Conservation (phyloP, 768 basidiomycete genomes). For the Naematelia encephala region DNA sequence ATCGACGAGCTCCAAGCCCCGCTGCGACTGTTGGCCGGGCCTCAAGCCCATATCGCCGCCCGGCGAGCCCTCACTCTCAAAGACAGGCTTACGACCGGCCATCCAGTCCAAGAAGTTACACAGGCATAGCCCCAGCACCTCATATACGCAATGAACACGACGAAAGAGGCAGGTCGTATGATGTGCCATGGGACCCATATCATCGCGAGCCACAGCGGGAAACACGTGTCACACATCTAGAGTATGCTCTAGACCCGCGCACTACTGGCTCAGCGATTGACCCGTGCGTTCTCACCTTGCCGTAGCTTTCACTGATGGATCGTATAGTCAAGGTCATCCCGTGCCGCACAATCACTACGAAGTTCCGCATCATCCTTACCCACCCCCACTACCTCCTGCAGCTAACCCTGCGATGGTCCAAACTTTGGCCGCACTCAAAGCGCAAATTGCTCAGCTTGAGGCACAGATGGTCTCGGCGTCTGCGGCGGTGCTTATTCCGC, state of each 20-base stretch:
- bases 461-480: slow-evolving; percentile 4
- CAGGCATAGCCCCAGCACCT: too few relatives aligned
- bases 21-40: too few relatives aligned
- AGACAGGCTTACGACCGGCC: not conserved
- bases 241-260: not conserved
- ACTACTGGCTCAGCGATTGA: not conserved
- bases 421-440: slow-evolving; percentile 19
- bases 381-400: slow-evolving; percentile 2
- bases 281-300: not conserved
- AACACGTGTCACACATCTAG: not conserved
- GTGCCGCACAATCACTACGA: not conserved
- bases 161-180: not conserved
- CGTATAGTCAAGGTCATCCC: not conserved
- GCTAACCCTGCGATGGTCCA: slow-evolving; percentile 1
- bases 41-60: not conserved
- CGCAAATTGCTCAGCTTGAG: slow-evolving; percentile 19
- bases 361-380: not conserved
- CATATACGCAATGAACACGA: too few relatives aligned
- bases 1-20: not conserved
- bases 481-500: not conserved
- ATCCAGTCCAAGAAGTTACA: not conserved
- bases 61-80: not conserved
- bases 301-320: not conserved
- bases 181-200: not conserved
- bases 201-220: not conserved